Evolutionary conservation across 495 filamentous ascomycete species (phyloP).

Genomic region (Bacidia gigantensis): DNA sequence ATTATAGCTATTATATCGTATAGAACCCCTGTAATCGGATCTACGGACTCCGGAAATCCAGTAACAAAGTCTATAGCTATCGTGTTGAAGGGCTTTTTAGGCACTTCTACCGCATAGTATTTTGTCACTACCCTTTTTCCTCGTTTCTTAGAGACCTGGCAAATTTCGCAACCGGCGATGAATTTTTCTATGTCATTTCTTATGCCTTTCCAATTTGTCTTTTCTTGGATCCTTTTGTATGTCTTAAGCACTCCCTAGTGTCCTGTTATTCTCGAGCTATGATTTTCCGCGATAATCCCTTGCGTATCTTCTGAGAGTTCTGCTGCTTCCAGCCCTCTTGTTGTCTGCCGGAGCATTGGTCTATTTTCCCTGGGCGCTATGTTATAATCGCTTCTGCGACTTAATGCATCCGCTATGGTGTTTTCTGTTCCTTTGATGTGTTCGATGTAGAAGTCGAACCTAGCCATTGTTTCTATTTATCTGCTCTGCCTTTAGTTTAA

Average conservation of each 20-base stretch:
- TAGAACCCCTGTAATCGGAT: neutral
- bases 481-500: neutral
- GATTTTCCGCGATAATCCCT: neutral
- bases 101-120: neutral
- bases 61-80: conserved; percentile 2
- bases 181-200: neutral
- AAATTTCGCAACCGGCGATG: neutral
- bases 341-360: neutral
- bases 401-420: neutral
- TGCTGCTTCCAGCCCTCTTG: neutral
- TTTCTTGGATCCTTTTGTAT: neutral
- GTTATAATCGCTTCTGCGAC: neutral
- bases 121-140: neutral
- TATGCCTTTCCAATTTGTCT: neutral
- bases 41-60: neutral
- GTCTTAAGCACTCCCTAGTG: neutral
- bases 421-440: neutral
- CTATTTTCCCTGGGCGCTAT: neutral
- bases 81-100: neutral
- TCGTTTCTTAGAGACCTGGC: neutral
- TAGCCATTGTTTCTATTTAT: neutral
- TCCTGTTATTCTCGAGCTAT: neutral
- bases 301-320: neutral
- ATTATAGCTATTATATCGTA: neutral
- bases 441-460: neutral